Conservation (phyloP, 1,284 basidiomycete species). For the Xerocomus amazonicus region DNA sequence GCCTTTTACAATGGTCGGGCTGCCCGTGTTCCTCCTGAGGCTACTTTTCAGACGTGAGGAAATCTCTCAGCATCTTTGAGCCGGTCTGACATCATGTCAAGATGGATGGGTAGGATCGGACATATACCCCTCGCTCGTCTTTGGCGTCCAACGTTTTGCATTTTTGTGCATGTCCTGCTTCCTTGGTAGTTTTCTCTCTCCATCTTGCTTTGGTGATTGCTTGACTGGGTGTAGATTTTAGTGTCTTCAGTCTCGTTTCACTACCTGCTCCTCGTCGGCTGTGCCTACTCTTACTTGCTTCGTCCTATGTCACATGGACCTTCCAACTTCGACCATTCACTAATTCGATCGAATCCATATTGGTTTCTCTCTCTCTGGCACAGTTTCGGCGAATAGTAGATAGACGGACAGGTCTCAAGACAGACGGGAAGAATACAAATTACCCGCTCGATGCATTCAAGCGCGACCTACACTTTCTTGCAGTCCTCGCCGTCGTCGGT, state of each 20-base stretch:
- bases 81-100: constrained; percentile 14
- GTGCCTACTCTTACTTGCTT: constrained; percentile 35
- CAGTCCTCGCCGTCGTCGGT: constrained; percentile 27
- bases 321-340: constrained; percentile 42
- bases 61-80: constrained; percentile 1
- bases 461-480: constrained; percentile 23
- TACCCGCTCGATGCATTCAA: constrained; percentile 2
- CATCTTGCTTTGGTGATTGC: neutral
- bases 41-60: constrained; percentile 26
- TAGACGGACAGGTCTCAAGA: neutral
- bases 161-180: constrained; percentile 34
- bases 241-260: constrained; percentile 26
- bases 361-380: constrained; percentile 33
- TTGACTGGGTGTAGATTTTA: constrained; percentile 29
- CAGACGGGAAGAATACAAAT: neutral
- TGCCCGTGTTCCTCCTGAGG: constrained; percentile 28
- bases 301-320: constrained; percentile 38
- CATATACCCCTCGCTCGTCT: constrained; percentile 25
- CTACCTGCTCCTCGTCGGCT: constrained; percentile 17
- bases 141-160: constrained; percentile 31
- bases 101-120: constrained; percentile 3
- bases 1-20: constrained; percentile 33
- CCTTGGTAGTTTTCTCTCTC: constrained; percentile 29
- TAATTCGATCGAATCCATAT: constrained; percentile 37
- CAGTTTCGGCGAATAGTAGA: constrained; percentile 17